Evolutionary conservation across 257 asterid genomes (phyloP).

Genomic region (Osmanthus fragrans): DNA sequence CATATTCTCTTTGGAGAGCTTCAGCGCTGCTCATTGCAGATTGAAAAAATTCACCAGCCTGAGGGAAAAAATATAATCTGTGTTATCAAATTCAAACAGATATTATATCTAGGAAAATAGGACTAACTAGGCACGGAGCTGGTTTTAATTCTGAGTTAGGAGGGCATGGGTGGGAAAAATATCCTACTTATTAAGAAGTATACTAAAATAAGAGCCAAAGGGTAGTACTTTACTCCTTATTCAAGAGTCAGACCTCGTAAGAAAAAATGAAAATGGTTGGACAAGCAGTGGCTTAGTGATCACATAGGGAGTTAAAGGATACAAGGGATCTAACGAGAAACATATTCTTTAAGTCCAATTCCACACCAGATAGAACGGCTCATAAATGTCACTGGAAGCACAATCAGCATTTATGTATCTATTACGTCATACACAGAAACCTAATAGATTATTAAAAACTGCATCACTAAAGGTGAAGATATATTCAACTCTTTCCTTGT

Average conservation of each 20-base stretch:
- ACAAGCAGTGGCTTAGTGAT: background rate
- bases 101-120: background rate
- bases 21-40: constrained; percentile 78
- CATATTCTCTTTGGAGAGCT: constrained; percentile 67
- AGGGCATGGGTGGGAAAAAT: background rate
- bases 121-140: constrained; percentile 4
- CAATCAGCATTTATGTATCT: background rate
- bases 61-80: constrained; percentile 21
- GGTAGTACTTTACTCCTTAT: background rate
- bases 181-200: background rate
- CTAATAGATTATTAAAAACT: background rate
- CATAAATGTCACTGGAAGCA: background rate
- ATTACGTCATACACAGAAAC: background rate
- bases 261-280: background rate
- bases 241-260: background rate
- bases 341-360: background rate
- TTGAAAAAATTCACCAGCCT: constrained; percentile 92
- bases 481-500: background rate
- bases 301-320: background rate
- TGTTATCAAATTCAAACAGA: constrained; percentile 12
- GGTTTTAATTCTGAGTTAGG: background rate
- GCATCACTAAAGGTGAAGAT: background rate
- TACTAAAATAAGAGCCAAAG: background rate
- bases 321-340: background rate
- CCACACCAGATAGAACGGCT: background rate